Conservation (phyloP, 495 filamentous ascomycete genomes). For the Niebla homalea region DNA sequence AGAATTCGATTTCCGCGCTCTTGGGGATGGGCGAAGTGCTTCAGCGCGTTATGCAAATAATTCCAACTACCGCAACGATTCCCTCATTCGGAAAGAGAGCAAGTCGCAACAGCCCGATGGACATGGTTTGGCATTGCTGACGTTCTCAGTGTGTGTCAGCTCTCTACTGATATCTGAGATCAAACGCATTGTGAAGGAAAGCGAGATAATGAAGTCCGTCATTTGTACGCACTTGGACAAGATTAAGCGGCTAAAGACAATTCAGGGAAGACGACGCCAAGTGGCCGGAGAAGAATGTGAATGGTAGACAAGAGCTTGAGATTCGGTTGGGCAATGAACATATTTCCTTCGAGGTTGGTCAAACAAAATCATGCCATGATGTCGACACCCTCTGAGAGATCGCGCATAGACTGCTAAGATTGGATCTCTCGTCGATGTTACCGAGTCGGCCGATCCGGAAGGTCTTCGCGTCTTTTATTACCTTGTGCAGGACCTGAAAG, state of each 20-base stretch:
- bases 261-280: slow-evolving; percentile 92
- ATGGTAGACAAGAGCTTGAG: slow-evolving; percentile 93
- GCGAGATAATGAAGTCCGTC: slow-evolving; percentile 91
- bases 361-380: too few relatives aligned
- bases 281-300: slow-evolving; percentile 99
- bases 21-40: slow-evolving; percentile 89
- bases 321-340: slow-evolving; percentile 91
- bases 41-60: slow-evolving; percentile 97
- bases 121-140: not conserved
- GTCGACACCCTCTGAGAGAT: not conserved
- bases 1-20: slow-evolving; percentile 95
- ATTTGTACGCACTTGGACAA: not conserved
- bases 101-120: slow-evolving; percentile 25
- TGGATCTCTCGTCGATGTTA: slow-evolving; percentile 91
- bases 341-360: slow-evolving; percentile 84
- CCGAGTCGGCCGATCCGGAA: slow-evolving; percentile 90
- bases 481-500: slow-evolving; percentile 94
- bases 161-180: slow-evolving; percentile 86
- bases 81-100: slow-evolving; percentile 99
- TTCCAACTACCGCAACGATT: slow-evolving; percentile 98
- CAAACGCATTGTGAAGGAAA: slow-evolving; percentile 91
- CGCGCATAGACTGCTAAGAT: slow-evolving; percentile 82
- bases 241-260: slow-evolving; percentile 16
- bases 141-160: slow-evolving; percentile 77
- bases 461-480: slow-evolving; percentile 99